Percentiles rank a stretch among this genome's conserved stretches.
Conservation (phyloP, 192 early-diverging fungal genomes). For the Pilobolus umbonatus region DNA sequence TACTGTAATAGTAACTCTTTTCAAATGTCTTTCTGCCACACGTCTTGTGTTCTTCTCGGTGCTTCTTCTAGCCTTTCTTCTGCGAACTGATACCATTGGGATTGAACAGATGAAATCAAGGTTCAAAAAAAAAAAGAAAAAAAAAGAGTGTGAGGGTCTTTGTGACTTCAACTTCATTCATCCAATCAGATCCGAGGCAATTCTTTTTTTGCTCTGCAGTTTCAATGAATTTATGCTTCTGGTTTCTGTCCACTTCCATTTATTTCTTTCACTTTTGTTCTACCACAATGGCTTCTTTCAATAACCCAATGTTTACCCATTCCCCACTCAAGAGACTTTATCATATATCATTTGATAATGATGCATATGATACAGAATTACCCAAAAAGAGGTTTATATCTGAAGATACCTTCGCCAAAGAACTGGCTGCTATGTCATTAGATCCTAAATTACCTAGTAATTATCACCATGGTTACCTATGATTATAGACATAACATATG, state of each 20-base stretch:
- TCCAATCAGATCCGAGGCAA: not conserved
- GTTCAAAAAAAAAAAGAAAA: constrained; percentile 7
- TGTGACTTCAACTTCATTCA: not conserved
- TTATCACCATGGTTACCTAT: too few species aligned
- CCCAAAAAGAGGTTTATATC: constrained; percentile 18
- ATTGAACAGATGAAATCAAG: not conserved
- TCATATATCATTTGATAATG: constrained; percentile 1
- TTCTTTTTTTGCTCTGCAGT: not conserved
- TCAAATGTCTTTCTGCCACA: constrained; percentile 58
- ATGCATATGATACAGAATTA: not conserved
- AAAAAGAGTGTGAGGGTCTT: constrained; percentile 4
- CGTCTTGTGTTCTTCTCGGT: constrained; percentile 59
- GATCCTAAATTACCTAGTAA: too few species aligned
- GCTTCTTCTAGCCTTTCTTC: constrained; percentile 61
- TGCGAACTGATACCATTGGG: constrained; percentile 63
- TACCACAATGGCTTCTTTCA: too few species aligned
- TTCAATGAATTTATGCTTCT: not conserved
- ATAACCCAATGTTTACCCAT: not conserved
- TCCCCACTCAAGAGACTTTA: not conserved
- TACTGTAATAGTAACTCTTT: constrained; percentile 51
- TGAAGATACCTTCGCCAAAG: constrained; percentile 22
- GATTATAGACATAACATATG: too few species aligned
- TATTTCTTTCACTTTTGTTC: too few species aligned
- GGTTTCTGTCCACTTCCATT: constrained; percentile 1
- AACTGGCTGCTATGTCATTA: constrained; percentile 33